Evolutionary conservation across 2,329 filamentous ascomycete species (phyloP), one percentile per base, ranked within the genome.

Genomic region (Pezicula neosporulosa): DNA sequence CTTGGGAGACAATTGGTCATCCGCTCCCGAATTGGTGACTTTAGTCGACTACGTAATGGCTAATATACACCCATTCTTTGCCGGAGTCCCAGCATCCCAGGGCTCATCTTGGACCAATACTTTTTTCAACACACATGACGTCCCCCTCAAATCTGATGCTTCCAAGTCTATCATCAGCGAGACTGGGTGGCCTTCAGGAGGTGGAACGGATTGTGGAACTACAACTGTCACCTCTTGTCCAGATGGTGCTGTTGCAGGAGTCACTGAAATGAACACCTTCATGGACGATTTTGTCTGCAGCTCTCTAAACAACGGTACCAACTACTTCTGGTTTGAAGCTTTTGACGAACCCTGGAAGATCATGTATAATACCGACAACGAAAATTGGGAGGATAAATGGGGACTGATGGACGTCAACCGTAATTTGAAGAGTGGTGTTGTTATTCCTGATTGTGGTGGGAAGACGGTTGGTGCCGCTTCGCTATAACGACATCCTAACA

Each of bases 261-360:
- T 97, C 42, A 73, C 82, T 16, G 83, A 91, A 66, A 76, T 97
- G 74, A 97, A 97, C 66, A 77, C 75, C n/a, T 91, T 97, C 63
- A 86, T 97, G 82, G 75, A 83, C 2, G 82, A 83, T 57, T 97
- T 89, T 86, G 84, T 97, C 0, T 97, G 93, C 68, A 77, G 83
- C 47, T 85, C 88, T 10, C 71, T 97, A 56, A 74, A 74, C 21
- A 96, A 96, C 63, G 87, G 86, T 43, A 97, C 91, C 2, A 85
- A 95, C 59, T 97, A 96, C 68, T 97, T 97, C 66, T 97, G 93
- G 93, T 97, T 97, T 68, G 89, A 92, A 66, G 90, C 91, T 9
- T 97, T 97, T 67, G 93, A 97, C 66, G 93, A 97, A 76, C 91
- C 91, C 2, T 97, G 93, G 93, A 97, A 97, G 74, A 75, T 87